Evolutionary conservation across 768 basidiomycete genomes (phyloP).

Genomic region (Cyclocybe cylindracea): DNA sequence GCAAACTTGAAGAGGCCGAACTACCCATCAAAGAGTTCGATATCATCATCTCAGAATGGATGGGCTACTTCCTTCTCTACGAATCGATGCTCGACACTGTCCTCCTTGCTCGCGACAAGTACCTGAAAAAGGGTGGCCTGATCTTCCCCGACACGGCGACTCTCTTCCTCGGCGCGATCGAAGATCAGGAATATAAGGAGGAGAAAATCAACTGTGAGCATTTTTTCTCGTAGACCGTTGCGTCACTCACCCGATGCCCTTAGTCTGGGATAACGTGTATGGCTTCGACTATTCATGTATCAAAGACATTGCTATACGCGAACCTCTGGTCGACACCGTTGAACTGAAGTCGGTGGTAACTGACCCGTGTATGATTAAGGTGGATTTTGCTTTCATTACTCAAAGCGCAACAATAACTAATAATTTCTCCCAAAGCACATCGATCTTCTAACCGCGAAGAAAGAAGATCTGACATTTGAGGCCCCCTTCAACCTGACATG

Average conservation of each 20-base stretch:
- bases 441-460: slow-evolving; percentile 87
- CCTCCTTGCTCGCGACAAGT: slow-evolving; percentile 93
- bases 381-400: slow-evolving; percentile 25
- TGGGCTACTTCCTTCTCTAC: slow-evolving; percentile 99
- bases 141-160: slow-evolving; percentile 97
- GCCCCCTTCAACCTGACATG: slow-evolving; percentile 78
- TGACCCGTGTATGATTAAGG: slow-evolving; percentile 89
- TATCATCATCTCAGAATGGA: slow-evolving; percentile 99
- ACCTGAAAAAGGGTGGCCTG: slow-evolving; percentile 86
- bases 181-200: slow-evolving; percentile 99
- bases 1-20: slow-evolving; percentile 92
- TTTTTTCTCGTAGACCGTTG: not conserved
- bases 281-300: slow-evolving; percentile 99
- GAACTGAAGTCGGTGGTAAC: slow-evolving; percentile 95
- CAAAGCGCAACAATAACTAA: not conserved
- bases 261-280: slow-evolving; percentile 99
- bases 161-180: slow-evolving; percentile 93
- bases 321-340: slow-evolving; percentile 98
- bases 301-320: slow-evolving; percentile 95
- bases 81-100: slow-evolving; percentile 99
- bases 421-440: slow-evolving; percentile 60
- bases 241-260: slow-evolving; percentile 1
- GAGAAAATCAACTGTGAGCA: slow-evolving; percentile 98
- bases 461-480: slow-evolving; percentile 91
- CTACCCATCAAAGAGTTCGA: slow-evolving; percentile 92